Base-by-base conservation (phyloP, 805 yeast species). In the Kazachstania africana region DNA sequence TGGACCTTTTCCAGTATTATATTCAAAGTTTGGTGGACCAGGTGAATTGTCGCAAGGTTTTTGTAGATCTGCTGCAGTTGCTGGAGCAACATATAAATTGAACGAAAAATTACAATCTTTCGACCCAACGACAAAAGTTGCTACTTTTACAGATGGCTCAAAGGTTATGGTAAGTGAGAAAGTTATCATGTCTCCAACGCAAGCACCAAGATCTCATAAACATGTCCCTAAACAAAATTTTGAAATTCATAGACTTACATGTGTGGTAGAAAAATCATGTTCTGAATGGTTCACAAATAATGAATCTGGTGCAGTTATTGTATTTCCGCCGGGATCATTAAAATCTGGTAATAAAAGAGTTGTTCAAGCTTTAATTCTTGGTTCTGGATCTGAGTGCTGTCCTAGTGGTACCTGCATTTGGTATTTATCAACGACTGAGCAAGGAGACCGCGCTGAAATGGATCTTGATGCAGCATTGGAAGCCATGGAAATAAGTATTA, bases 61-160 rank as follows among this genome's bases (percentile, higher is more conserved):
- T 57, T 88, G 96, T 60, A 70, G 98, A 45, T 80, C 94, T 36
- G 97, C 97, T 3, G 98, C 98, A 10, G 97, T 88, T 39, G 97
- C 91, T 13, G 97, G 97, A 33, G 79, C 96, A 33, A 83, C 93
- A 21, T 88, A 91, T 60, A 84, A 85, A 55, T 65, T 88, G 34
- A 75, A 78, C 49, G 78, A 91, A 12, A 60, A 66, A 24, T 57
- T 88, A 32, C 60, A 60, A 4, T 70, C 72, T 23, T 84, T 63
- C 57, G 88, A 88, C 52, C 72, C 78, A 22, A 59, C 54, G 17
- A 60, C 72, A 19, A 77, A 80, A 47, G 62, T 74, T 16, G 95
- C 94, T 6, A 62, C 63, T 24, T 74, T 82, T 41, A 63, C 69
- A 36, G 95, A 87, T 53, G 91, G 93, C 19, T 69, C 85, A 12